These are phyloP conservation scores for Adansonia rubrostipa DNA, from an alignment of 441 rosid genomes.

Conservation along the genomic window DNA sequence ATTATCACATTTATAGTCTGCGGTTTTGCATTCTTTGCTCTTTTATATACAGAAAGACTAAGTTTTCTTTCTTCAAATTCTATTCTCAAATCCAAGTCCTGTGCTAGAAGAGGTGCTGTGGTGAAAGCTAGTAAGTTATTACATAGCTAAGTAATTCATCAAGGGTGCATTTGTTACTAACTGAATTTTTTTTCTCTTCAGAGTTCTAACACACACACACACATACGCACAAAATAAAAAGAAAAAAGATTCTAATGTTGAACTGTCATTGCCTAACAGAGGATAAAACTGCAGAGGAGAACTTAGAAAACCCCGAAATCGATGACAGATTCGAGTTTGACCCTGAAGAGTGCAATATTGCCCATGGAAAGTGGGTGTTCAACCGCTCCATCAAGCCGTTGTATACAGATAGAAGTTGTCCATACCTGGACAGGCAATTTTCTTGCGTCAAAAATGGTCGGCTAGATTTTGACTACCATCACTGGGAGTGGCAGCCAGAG, in stretches of 20 bases:
- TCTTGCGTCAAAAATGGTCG: constrained; percentile 74
- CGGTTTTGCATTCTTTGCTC: constrained; percentile 55
- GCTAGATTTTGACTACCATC: constrained; percentile 66
- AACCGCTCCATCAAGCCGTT: constrained; percentile 62
- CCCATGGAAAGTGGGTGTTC: constrained; percentile 78
- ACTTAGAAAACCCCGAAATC: constrained; percentile 34
- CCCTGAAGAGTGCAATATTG: constrained; percentile 76
- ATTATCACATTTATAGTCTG: constrained; percentile 46
- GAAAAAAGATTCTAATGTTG: neutral
- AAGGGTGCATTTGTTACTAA: neutral
- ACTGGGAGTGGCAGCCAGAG: constrained; percentile 93
- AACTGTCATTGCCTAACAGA: constrained; percentile 39
- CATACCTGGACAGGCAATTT: constrained; percentile 74
- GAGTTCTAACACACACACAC: neutral
- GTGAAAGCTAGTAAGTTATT: constrained; percentile 49
- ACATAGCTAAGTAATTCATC: neutral
- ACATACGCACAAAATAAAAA: too few relatives aligned
- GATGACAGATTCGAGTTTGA: constrained; percentile 83
- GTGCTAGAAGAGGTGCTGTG: constrained; percentile 45
- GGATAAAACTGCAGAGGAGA: constrained; percentile 35
- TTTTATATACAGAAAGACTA: constrained; percentile 61
- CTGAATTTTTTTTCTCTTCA: neutral
- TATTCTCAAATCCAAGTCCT: constrained; percentile 50
- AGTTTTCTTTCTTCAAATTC: constrained; percentile 48
- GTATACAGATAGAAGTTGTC: constrained; percentile 78